Conservation (phyloP, 1,284 basidiomycete genomes). For the Rugosomyces carneus region DNA sequence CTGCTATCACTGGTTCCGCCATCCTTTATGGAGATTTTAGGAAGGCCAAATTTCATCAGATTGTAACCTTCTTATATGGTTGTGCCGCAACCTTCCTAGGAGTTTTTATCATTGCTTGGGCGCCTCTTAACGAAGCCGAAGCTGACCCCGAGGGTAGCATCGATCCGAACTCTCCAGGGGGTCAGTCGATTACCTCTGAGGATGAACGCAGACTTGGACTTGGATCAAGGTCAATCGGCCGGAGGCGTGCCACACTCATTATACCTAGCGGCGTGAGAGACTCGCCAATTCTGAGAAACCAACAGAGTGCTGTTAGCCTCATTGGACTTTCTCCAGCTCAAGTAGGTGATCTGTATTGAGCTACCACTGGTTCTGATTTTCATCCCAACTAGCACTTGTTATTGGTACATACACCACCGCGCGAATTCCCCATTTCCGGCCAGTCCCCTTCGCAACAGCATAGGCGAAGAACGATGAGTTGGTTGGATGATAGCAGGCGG, state of each 20-base stretch:
- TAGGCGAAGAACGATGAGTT: constrained; percentile 39
- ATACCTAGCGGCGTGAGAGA: constrained; percentile 37
- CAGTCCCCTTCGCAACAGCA: constrained; percentile 24
- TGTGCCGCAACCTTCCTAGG: constrained; percentile 80
- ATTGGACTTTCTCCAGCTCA: constrained; percentile 71
- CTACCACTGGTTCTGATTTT: not conserved
- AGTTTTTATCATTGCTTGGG: constrained; percentile 78
- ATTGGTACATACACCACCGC: constrained; percentile 58
- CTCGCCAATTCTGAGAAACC: constrained; percentile 41
- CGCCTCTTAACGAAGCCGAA: constrained; percentile 25
- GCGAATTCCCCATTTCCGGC: constrained; percentile 32
- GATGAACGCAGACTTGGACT: constrained; percentile 23
- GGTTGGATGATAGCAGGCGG: constrained; percentile 32
- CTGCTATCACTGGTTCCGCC: constrained; percentile 88
- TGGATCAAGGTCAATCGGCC: constrained; percentile 23
- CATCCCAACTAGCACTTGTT: constrained; percentile 44
- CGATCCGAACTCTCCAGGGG: constrained; percentile 16
- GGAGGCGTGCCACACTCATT: constrained; percentile 37
- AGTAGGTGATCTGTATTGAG: constrained; percentile 29
- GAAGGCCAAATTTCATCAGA: constrained; percentile 71
- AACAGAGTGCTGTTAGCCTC: constrained; percentile 51
- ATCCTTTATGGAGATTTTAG: constrained; percentile 93
- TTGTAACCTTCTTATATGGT: constrained; percentile 83
- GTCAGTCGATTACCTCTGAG: constrained; percentile 19
- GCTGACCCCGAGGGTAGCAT: constrained; percentile 22